These are phyloP conservation scores for Emericellopsis atlantica DNA, from an alignment of 2,329 filamentous ascomycete genomes.

Conservation along the genomic window DNA sequence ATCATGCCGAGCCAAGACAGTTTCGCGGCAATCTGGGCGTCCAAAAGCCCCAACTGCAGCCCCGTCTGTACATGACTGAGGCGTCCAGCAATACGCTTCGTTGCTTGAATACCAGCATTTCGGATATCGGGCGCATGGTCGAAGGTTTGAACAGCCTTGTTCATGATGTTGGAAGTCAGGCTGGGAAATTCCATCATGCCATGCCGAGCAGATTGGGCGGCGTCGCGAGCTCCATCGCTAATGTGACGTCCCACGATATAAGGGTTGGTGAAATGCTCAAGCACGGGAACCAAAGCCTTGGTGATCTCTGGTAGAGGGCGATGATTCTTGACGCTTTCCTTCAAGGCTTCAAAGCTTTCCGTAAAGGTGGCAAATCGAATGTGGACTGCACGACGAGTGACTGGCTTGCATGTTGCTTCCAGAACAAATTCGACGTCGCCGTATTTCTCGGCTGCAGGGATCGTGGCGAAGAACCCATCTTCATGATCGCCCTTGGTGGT, in stretches of 20 bases:
- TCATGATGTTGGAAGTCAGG: slow-evolving; percentile 11
- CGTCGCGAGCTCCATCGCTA: too few relatives aligned
- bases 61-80: slow-evolving; percentile 19
- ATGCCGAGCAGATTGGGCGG: too few relatives aligned
- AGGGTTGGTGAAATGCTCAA: neutral
- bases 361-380: too few relatives aligned
- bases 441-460: too few relatives aligned
- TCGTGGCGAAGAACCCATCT: too few relatives aligned
- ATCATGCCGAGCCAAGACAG: slow-evolving; percentile 43
- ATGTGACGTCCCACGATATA: too few relatives aligned
- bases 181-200: slow-evolving; percentile 13
- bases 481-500: slow-evolving; percentile 19
- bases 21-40: slow-evolving; percentile 42
- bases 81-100: too few relatives aligned
- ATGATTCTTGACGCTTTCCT: too few relatives aligned
- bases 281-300: neutral
- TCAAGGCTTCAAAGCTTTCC: too few relatives aligned
- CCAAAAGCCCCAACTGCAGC: slow-evolving; percentile 31
- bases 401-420: neutral
- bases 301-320: neutral
- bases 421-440: neutral
- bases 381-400: too few relatives aligned
- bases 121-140: neutral
- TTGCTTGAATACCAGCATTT: too few relatives aligned
- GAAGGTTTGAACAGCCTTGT: slow-evolving; percentile 2